Conservation (phyloP, 192 early-diverging fungal species). For the Coemansia sp. region DNA sequence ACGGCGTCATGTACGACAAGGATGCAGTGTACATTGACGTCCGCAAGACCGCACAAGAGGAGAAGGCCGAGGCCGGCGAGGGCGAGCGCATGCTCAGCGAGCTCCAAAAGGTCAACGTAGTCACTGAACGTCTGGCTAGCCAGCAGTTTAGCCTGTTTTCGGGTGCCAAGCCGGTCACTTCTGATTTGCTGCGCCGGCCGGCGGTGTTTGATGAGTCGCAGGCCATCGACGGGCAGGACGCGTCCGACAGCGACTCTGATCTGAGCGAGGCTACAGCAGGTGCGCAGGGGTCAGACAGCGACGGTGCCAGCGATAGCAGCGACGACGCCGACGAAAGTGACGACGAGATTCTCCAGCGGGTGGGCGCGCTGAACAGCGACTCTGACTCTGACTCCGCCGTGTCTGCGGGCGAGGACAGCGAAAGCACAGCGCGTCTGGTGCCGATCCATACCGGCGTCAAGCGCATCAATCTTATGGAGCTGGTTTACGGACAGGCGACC, state of each 20-base stretch:
- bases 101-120: conserved; percentile 73
- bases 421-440: conserved; percentile 14
- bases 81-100: conserved; percentile 93
- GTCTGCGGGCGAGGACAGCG: neutral
- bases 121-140: conserved; percentile 28
- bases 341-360: conserved; percentile 26
- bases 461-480: conserved; percentile 81
- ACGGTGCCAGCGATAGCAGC: neutral
- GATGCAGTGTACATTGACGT: conserved; percentile 99
- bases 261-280: conserved; percentile 25
- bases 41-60: conserved; percentile 58
- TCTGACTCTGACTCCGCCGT: conserved; percentile 8
- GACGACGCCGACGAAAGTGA: conserved; percentile 25
- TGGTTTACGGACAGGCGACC: conserved; percentile 75
- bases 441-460: conserved; percentile 41
- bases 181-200: conserved; percentile 51
- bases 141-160: conserved; percentile 50
- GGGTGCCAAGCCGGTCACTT: conserved; percentile 34
- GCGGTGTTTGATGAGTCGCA: conserved; percentile 58
- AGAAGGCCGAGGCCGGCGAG: conserved; percentile 56
- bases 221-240: conserved; percentile 34
- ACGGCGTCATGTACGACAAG: conserved; percentile 98
- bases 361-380: conserved; percentile 10
- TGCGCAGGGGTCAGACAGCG: conserved; percentile 15
- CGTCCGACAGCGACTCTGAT: conserved; percentile 8